Base-by-base conservation (phyloP, 441 rosid genomes). In the Croton laevigatus region DNA sequence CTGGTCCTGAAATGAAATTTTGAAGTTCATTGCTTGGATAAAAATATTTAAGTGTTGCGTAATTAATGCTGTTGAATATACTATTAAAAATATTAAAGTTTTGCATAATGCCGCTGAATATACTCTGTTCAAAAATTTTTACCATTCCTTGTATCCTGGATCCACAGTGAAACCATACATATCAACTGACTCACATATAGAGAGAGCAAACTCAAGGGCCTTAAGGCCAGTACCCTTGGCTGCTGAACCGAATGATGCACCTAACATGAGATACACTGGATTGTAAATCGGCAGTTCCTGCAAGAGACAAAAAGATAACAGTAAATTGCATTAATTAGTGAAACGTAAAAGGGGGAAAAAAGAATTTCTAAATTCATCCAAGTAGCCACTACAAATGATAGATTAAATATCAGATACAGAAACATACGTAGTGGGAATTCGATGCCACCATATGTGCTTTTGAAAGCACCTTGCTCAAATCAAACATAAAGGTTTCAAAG, bases 141-240 rank as follows among this genome's bases (percentile, higher is more conserved):
- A 96, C 99, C 99, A 93, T 83, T 95, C 97, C 80, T 93, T 89
- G 76, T 95, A 93, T 49, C 97, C 98, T 7, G 98, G 98, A 70
- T 93, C 98, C 58, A 91, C 98, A 5, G 97, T 95, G 81, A 93
- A 95, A 78, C 98, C 98, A 82, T 91, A 93, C 93, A 95, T 93
- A 80, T 93, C 97, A 22, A 93, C 97, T 16, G 89, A 86, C 80
- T 93, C 97, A 73, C 97, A 95, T 1, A 90, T 71, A 20, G 96
- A 95, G 27, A 95, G 94, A 68, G 97, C 93, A 85, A 93, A 95
- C 74, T 93, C 99, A 59, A 93, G 95, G 75, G 99, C 98, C 88
- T 91, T 91, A 68, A 96, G 93, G 75, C 97, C 98, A 14, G 97
- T 95, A 74, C 98, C 98, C 80, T 95, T 95, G 55, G 98, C 97